These are phyloP conservation scores for Tremella mesenterica DNA, from an alignment of 768 basidiomycete genomes.

Conservation along the genomic window DNA sequence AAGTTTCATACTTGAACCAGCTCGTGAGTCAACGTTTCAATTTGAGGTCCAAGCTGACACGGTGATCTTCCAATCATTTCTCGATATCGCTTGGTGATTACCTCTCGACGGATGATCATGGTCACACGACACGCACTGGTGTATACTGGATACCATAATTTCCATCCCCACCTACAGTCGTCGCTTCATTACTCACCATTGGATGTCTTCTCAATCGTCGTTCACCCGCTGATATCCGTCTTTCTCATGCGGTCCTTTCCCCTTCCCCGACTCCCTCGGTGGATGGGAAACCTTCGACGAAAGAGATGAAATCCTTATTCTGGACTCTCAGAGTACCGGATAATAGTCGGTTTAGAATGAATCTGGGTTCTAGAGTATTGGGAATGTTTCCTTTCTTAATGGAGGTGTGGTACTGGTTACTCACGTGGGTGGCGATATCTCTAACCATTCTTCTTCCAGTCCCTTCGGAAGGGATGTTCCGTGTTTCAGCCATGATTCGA, in stretches of 20 bases:
- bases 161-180: conserved; percentile 14
- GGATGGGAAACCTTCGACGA: neutral
- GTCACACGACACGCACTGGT: no score
- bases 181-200: conserved; percentile 25
- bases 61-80: no score
- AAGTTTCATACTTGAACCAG: conserved; percentile 32
- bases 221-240: conserved; percentile 19
- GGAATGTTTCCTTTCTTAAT: conserved; percentile 34
- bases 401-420: conserved; percentile 39
- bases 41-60: neutral
- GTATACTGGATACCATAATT: neutral
- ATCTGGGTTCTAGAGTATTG: conserved; percentile 21
- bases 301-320: conserved; percentile 16
- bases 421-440: conserved; percentile 33
- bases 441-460: neutral
- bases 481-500: neutral
- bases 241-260: conserved; percentile 12
- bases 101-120: no score
- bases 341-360: conserved; percentile 25
- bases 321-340: conserved; percentile 25
- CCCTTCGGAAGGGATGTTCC: neutral
- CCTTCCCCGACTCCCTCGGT: neutral
- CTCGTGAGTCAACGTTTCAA: conserved; percentile 18
- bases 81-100: no score
- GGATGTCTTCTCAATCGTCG: conserved; percentile 29